Percentiles rank a stretch among this genome's conserved stretches.
Conservation (phyloP, 108 stramenopile genomes). For the Skeletonema potamos region DNA sequence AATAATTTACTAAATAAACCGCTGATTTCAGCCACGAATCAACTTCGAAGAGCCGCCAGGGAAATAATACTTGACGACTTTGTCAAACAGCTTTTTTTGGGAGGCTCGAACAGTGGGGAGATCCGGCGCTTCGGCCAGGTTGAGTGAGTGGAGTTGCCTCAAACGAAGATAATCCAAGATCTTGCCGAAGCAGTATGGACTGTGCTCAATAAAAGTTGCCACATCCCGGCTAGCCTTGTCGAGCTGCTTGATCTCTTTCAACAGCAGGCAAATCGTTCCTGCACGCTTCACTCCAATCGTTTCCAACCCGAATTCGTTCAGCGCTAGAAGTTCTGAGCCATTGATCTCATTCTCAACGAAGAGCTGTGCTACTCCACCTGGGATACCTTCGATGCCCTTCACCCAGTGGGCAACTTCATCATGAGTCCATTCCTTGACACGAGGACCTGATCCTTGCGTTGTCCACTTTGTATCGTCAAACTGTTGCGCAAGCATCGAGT, state of each 20-base stretch:
- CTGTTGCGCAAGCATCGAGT: no score
- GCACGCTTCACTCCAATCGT: constrained; percentile 6
- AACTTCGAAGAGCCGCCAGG: constrained; percentile 1
- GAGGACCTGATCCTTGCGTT: neutral
- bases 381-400: neutral
- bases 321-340: constrained; percentile 1
- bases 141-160: neutral
- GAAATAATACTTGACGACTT: constrained; percentile 4
- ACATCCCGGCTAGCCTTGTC: no score
- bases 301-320: constrained; percentile 4
- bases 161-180: neutral
- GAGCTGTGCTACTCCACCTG: no score
- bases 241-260: constrained; percentile 17
- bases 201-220: no score
- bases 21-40: neutral
- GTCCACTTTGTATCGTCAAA: no score
- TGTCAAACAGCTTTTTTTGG: constrained; percentile 7
- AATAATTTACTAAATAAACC: no score
- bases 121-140: neutral
- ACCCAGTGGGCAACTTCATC: constrained; percentile 8
- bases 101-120: neutral
- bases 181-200: no score
- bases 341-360: constrained; percentile 2
- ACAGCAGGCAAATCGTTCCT: constrained; percentile 2
- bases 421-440: constrained; percentile 7